These are phyloP conservation scores for Coemansia sp. DNA, from an alignment of 192 early-diverging fungal genomes.

Conservation along the genomic window DNA sequence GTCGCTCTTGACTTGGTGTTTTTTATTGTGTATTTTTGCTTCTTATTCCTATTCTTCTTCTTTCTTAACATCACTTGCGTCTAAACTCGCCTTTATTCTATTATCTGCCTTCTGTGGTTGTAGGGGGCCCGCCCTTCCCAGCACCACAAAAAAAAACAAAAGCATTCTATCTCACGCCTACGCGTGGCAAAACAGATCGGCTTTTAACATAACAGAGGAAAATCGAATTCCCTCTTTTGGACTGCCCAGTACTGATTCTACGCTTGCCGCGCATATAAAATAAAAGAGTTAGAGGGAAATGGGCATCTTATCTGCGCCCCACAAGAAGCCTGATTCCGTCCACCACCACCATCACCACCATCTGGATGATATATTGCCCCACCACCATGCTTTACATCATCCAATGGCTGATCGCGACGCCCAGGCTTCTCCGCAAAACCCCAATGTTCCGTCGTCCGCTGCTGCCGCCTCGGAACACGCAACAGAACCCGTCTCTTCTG, in stretches of 20 bases:
- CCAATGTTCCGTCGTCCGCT: slow-evolving; percentile 5
- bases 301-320: slow-evolving; percentile 38
- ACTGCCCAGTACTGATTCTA: neutral
- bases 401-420: slow-evolving; percentile 10
- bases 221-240: slow-evolving; percentile 8
- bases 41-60: no score
- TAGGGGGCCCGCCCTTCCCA: neutral
- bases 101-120: neutral
- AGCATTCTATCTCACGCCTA: neutral
- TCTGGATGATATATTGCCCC: slow-evolving; percentile 14
- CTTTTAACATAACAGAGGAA: neutral
- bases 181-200: neutral
- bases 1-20: no score
- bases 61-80: neutral
- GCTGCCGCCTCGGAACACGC: slow-evolving; percentile 8
- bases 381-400: slow-evolving; percentile 13
- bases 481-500: slow-evolving; percentile 1
- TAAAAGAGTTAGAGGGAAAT: slow-evolving; percentile 9
- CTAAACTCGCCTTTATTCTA: neutral
- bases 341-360: slow-evolving; percentile 25
- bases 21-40: no score
- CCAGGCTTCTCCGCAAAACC: slow-evolving; percentile 6
- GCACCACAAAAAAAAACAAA: neutral
- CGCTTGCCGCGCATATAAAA: neutral
- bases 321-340: slow-evolving; percentile 25